A percentile compares a stretch with the other conserved stretches of the same genome.
phyloP scores from a whole-genome alignment of 441 rosid species.

The Daphne laureola region DNA sequence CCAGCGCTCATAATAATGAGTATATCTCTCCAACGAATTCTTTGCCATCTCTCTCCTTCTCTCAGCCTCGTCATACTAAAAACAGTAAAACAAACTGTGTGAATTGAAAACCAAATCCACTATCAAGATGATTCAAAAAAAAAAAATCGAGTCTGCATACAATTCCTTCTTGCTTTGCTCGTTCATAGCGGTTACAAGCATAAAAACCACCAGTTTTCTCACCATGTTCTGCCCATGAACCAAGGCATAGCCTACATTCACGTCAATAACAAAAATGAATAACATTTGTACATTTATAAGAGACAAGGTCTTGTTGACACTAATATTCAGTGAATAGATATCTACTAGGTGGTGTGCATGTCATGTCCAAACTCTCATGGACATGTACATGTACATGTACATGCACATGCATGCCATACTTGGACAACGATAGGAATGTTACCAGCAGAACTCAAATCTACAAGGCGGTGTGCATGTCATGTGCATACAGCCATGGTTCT shows the following conservation, averaged over 20 bases:
- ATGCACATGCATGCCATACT: too few relatives aligned
- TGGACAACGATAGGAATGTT: conserved; percentile 13
- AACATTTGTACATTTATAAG: too few relatives aligned
- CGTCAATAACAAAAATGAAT: conserved; percentile 1
- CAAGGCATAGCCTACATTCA: conserved; percentile 47
- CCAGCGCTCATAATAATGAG: conserved; percentile 76
- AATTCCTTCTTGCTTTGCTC: conserved; percentile 80
- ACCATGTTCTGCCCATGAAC: conserved; percentile 60
- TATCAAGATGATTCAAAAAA: neutral
- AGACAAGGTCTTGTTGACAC: too few relatives aligned
- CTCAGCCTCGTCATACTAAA: conserved; percentile 82
- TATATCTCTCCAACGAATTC: conserved; percentile 68
- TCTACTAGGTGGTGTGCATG: conserved; percentile 26
- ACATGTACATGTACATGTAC: too few relatives aligned
- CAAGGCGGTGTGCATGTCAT: conserved; percentile 98
- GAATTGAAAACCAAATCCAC: conserved; percentile 1
- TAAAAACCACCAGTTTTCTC: conserved; percentile 70
- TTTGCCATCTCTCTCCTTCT: conserved; percentile 87
- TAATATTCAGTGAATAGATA: conserved; percentile 24
- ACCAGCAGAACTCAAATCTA: conserved; percentile 97
- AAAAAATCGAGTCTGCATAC: conserved; percentile 26
- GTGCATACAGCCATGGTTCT: conserved; percentile 96
- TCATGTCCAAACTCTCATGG: neutral
- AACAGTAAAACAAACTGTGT: conserved; percentile 5
- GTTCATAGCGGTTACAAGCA: conserved; percentile 72